Evolutionary conservation across 164 flowering plant genomes (phyloP), one percentile per base, ranked within the genome.

Genomic region (Liriodendron chinense): DNA sequence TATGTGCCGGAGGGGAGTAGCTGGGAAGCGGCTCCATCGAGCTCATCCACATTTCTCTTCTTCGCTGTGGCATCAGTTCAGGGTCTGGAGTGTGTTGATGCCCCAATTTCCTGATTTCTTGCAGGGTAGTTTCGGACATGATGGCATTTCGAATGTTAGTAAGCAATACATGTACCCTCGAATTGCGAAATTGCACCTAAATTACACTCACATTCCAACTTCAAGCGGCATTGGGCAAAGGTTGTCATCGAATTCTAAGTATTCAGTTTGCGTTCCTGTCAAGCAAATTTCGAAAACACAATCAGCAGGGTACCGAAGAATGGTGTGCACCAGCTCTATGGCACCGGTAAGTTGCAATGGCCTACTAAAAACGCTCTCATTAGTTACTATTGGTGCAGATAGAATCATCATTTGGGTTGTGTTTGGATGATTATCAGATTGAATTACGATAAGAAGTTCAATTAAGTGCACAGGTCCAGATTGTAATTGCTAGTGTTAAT

Each of bases 321-420:
- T 84, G 85, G 74, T 71, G 10, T 85, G 87, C 76, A 73, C 78
- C 62, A 86, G 83, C 65, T 47, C 85, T 43, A 62, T 73, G 80
- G 79, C 83, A 49, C 75, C 80, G 21, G 90, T 86, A 77, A 79
- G 86, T 76, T 53, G 68, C 8, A 26, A 63, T 3, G 4, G 21
- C 21, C 50, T 18, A 68, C 34, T 47, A 4, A 22, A 66, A 26
- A 24, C 9, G 23, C 14, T 34, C 21, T 22, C 22, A 43, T 28
- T 25, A 53, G 18, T 12, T 53, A 13, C 16, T 53, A 53, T 0
- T 16, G 18, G 59, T 34, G 59, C 13, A 12, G 59, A 53, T 53
- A 53, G 59, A 53, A 53, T 53, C 59, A 53, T 53, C 13, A 53
- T 34, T 34, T 34, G 43, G 43, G 43, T 34, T 34, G 5, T 34